Conservation (phyloP, 306 rosid genomes). For the Corylus heterophylla region DNA sequence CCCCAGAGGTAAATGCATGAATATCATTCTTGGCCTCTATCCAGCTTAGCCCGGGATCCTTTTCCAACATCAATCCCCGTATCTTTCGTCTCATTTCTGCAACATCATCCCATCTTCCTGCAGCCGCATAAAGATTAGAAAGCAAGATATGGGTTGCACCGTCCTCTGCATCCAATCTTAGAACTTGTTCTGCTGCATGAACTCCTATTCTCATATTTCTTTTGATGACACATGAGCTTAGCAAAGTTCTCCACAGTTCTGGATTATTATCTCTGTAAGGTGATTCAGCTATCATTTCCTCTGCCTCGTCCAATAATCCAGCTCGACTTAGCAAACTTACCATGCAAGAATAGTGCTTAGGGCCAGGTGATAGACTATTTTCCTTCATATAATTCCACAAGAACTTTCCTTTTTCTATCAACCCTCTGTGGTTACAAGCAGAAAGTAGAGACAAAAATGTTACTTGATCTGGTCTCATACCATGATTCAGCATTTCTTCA, state of each 20-base stretch:
- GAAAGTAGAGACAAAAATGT: slow-evolving; percentile 74
- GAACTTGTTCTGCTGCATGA: slow-evolving; percentile 61
- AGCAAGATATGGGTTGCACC: slow-evolving; percentile 68
- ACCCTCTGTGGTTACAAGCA: slow-evolving; percentile 67
- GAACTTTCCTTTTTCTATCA: slow-evolving; percentile 55
- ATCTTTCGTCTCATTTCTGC: slow-evolving; percentile 64
- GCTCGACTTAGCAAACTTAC: slow-evolving; percentile 72
- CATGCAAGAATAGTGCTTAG: slow-evolving; percentile 88
- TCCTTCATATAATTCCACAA: slow-evolving; percentile 66
- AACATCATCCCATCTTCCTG: slow-evolving; percentile 62
- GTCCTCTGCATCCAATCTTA: slow-evolving; percentile 58
- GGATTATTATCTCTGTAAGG: slow-evolving; percentile 50
- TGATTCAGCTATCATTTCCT: slow-evolving; percentile 57
- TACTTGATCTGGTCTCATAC: slow-evolving; percentile 65
- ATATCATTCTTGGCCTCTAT: slow-evolving; percentile 60
- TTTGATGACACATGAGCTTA: slow-evolving; percentile 64
- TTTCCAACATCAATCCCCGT: slow-evolving; percentile 44
- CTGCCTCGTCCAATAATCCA: slow-evolving; percentile 63
- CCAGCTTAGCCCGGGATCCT: slow-evolving; percentile 83
- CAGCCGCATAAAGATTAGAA: slow-evolving; percentile 72
- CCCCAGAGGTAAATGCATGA: slow-evolving; percentile 65
- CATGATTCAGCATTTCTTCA: slow-evolving; percentile 49
- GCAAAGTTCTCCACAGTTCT: slow-evolving; percentile 77
- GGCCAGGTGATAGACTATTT: slow-evolving; percentile 59
- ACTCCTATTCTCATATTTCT: slow-evolving; percentile 67